Base-by-base conservation (phyloP, 225 moss, liverwort and hornwort genomes). In the Bryum argenteum region DNA sequence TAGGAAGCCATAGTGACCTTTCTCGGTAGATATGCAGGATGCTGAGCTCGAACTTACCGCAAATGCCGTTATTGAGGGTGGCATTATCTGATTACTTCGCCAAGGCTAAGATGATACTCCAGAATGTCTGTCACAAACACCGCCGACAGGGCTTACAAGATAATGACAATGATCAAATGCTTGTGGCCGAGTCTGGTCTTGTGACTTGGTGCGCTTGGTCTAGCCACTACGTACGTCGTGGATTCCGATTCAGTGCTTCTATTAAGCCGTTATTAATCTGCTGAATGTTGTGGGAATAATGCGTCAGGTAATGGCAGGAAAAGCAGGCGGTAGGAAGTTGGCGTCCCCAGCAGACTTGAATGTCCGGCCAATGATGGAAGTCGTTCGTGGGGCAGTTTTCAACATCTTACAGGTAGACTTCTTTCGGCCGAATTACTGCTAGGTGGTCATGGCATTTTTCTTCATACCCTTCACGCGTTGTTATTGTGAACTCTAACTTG, bases 341-440 rank as follows among this genome's bases (percentile, higher is more conserved):
- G 81, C 79, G 39, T 97, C 96, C 64, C 90, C 89, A 33, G 89
- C 91, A 55, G 93, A 97, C 62, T 69, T 86, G 65, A 86, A 93
- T 78, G 96, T 97, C 16, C 79, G 91, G 53, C 96, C 96, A 64
- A 97, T 97, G 96, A 97, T 97, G 96, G 96, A 97, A 85, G 89
- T 97, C 40, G 96, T 93, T 63, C 93, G 93, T 58, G 96, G 93
- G 44, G 96, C 91, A 52, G 87, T 97, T 22, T 97, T 97, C 86
- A 88, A 88, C 73, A 93, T 93, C 21, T 82, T 93, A 14, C 85
- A 89, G 89, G 93, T 93, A 72, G 18, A 20, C 18, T 20, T 70
- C 37, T 45, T 56, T 19, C 16, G 73, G 44, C 51, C 22, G 54
- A 38, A 45, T 66, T 68, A 45, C 45, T 45, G 48, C 54, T 23